phyloP scores from a whole-genome alignment of 768 basidiomycete species.

The Suillus hirtellus region DNA sequence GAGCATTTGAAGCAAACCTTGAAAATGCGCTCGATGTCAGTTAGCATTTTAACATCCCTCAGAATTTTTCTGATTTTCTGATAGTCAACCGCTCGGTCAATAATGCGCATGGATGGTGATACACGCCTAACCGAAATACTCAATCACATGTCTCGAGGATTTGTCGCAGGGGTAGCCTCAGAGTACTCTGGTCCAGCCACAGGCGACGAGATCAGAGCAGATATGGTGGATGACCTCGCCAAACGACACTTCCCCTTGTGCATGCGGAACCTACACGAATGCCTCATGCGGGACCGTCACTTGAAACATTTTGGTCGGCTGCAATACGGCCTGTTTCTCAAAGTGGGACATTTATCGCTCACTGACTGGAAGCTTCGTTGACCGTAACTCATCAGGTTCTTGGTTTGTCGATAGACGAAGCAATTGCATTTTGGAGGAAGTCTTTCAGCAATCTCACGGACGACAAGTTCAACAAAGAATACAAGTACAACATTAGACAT shows the following conservation, averaged over 20 bases:
- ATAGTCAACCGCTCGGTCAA: slow-evolving; percentile 80
- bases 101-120: slow-evolving; percentile 94
- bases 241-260: slow-evolving; percentile 92
- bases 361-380: neutral
- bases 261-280: slow-evolving; percentile 89
- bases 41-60: neutral
- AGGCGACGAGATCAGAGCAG: slow-evolving; percentile 78
- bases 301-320: slow-evolving; percentile 91
- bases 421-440: slow-evolving; percentile 89
- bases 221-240: slow-evolving; percentile 90
- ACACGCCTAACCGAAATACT: slow-evolving; percentile 87
- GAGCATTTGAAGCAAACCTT: slow-evolving; percentile 78
- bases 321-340: slow-evolving; percentile 92
- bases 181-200: slow-evolving; percentile 67
- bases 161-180: slow-evolving; percentile 86
- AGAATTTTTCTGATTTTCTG: slow-evolving; percentile 14
- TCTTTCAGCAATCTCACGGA: slow-evolving; percentile 80
- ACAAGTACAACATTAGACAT: slow-evolving; percentile 97
- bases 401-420: slow-evolving; percentile 93
- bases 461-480: slow-evolving; percentile 97
- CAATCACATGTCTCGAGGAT: slow-evolving; percentile 89
- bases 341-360: slow-evolving; percentile 50
- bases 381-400: slow-evolving; percentile 59
- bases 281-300: slow-evolving; percentile 73
- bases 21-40: slow-evolving; percentile 75